Base-by-base conservation (phyloP, 2,329 filamentous ascomycete species). In the Cladosporium sp. region DNA sequence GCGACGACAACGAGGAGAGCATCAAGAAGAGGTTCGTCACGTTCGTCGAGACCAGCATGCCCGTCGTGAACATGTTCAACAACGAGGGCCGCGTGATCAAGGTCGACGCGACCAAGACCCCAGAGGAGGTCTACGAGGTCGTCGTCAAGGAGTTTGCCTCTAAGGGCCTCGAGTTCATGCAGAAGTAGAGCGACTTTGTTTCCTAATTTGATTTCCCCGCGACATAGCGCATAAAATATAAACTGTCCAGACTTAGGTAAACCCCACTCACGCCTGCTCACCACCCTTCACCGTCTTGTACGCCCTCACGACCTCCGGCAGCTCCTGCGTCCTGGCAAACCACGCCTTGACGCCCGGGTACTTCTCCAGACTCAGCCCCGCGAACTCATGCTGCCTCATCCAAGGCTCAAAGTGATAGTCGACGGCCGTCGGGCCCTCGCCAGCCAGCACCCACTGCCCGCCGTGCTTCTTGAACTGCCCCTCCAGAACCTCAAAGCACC, bases 11-110 rank as follows among this genome's bases (percentile, higher is more conserved):
- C 69, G 86, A 84, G 52, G 93, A 95, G 73, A 90, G 85, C 66
- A 98, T 97, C 70, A 86, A 87, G 76, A 98, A 98, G 84, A 82
- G 93, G 53, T 98, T 98, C 79, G 84, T 83, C 67, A 91, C 86
- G 3, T 98, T 97, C 68, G 77, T 95, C 63, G 90, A 97, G 73
- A 95, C 90, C 2, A 95, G 89, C 74, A 96, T 97, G 92, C 93
- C 93, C 22, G 93, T 97, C 43, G 89, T 98, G 51, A 80, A 95
- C 62, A 82, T 89, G 68, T 97, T 87, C 70, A 84, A 86, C 66
- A 77, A 77, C 63, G 77, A 91, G 72, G 83, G 81, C 63, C 84
- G 85, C 67, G 89, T 97, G 13, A 81, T 95, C 68, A 87, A 84
- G 74, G 79, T 97, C 42, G 77, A 85, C 62, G 89, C 91, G 31